Percentiles rank a stretch among this genome's conserved stretches.
Evolutionary conservation across 1,139 yeast species (phyloP).

Genomic region (Pichia sp.): DNA sequence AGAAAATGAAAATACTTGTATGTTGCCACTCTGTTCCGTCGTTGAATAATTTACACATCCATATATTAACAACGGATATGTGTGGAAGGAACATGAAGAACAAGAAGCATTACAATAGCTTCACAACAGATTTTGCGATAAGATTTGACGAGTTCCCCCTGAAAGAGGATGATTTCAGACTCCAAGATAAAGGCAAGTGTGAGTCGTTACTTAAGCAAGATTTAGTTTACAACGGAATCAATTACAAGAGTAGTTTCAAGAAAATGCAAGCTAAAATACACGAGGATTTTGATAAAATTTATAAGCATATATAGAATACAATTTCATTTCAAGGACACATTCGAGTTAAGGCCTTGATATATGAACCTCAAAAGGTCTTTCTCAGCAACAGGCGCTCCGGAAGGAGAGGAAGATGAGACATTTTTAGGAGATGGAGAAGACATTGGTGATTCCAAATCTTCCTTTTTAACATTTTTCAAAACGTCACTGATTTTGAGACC

Average conservation of each 20-base stretch:
- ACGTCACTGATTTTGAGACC: constrained; percentile 33
- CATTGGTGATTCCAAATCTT: constrained; percentile 2
- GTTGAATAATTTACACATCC: constrained; percentile 64
- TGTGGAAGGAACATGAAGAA: constrained; percentile 51
- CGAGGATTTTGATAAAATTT: constrained; percentile 6
- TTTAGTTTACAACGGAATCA: constrained; percentile 16
- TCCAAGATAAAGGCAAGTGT: constrained; percentile 16
- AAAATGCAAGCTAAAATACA: constrained; percentile 14
- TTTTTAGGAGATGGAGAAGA: background rate
- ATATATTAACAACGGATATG: constrained; percentile 65
- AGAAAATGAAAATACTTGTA: constrained; percentile 38
- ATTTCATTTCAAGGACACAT: constrained; percentile 1
- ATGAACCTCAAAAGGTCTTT: constrained; percentile 36
- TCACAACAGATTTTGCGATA: constrained; percentile 62
- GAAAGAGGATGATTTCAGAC: constrained; percentile 17
- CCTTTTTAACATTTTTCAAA: constrained; percentile 5
- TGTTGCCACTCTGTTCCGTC: constrained; percentile 77
- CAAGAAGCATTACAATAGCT: constrained; percentile 67
- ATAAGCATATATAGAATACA: constrained; percentile 1
- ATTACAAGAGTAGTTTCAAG: constrained; percentile 19
- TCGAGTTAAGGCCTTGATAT: constrained; percentile 38
- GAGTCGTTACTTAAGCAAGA: constrained; percentile 18
- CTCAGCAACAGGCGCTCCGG: constrained; percentile 11
- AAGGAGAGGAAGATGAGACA: background rate
- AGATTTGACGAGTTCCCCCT: constrained; percentile 43